Percentiles rank a stretch among this genome's conserved stretches.
Conservation (phyloP, 2,329 filamentous ascomycete species). For the Paradendryphiella salina region DNA sequence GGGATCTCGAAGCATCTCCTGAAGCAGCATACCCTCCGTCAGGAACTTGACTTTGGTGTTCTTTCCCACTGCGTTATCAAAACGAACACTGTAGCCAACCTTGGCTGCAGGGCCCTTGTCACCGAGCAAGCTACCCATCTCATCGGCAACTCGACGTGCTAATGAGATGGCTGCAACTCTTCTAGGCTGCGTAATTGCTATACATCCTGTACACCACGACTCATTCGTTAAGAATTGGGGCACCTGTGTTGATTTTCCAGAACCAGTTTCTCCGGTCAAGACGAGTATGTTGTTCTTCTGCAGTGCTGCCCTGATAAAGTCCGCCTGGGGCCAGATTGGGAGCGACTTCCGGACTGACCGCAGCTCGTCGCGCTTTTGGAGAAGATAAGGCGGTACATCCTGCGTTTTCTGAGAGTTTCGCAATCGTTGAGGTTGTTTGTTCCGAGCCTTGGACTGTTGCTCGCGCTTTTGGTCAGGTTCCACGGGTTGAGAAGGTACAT, state of each 20-base stretch:
- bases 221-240: slow-evolving; percentile 85
- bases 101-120: slow-evolving; percentile 61
- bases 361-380: slow-evolving; percentile 54
- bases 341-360: slow-evolving; percentile 65
- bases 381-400: slow-evolving; percentile 27
- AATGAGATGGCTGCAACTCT: slow-evolving; percentile 91
- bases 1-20: slow-evolving; percentile 88
- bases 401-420: slow-evolving; percentile 11
- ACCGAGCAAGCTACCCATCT: slow-evolving; percentile 70
- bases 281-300: slow-evolving; percentile 72
- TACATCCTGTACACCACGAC: slow-evolving; percentile 75
- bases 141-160: slow-evolving; percentile 82
- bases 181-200: slow-evolving; percentile 92
- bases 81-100: slow-evolving; percentile 93
- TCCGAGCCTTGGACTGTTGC: slow-evolving; percentile 1
- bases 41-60: slow-evolving; percentile 89
- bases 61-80: slow-evolving; percentile 82
- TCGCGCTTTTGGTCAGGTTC: slow-evolving; percentile 3
- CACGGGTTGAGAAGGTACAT: neutral
- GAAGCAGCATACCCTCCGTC: slow-evolving; percentile 93
- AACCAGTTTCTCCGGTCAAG: slow-evolving; percentile 90
- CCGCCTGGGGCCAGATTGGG: slow-evolving; percentile 76
- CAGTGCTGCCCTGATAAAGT: slow-evolving; percentile 69
- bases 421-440: slow-evolving; percentile 3
- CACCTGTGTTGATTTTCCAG: slow-evolving; percentile 94